These are phyloP conservation scores for Zostera marina DNA, from an alignment of 116 monocot genomes.

Conservation along the genomic window DNA sequence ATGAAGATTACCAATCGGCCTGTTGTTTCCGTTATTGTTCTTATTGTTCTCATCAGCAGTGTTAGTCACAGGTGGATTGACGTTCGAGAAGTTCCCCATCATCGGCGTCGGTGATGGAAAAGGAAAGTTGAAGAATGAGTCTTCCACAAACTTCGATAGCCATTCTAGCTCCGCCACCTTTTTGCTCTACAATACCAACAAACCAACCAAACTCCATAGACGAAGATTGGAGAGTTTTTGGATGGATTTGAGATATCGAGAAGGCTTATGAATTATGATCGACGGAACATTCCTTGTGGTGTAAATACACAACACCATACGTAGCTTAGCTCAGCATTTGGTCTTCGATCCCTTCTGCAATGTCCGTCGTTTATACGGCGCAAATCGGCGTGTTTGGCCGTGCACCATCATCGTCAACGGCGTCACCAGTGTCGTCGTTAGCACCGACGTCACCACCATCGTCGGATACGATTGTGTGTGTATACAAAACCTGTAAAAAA, in stretches of 20 bases:
- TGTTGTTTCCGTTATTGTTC: background rate
- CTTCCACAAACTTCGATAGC: conserved; percentile 61
- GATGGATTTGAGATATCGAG: no score
- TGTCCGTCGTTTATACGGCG: conserved; percentile 49
- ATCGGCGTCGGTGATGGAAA: conserved; percentile 2
- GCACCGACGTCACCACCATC: conserved; percentile 29
- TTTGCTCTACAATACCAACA: conserved; percentile 1
- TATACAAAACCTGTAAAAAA: conserved; percentile 29
- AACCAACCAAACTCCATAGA: conserved; percentile 5
- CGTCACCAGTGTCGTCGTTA: conserved; percentile 22
- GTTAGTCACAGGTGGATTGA: background rate
- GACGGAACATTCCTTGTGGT: conserved; percentile 37
- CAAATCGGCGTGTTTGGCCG: conserved; percentile 12
- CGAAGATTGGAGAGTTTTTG: no score
- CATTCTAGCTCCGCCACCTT: conserved; percentile 47
- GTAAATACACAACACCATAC: conserved; percentile 48
- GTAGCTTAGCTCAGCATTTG: conserved; percentile 58
- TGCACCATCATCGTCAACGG: conserved; percentile 21
- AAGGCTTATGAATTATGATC: no score
- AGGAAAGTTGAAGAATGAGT: conserved; percentile 45
- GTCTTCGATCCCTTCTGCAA: conserved; percentile 24
- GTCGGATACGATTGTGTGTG: conserved; percentile 27
- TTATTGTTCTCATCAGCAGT: background rate
- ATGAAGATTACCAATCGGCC: background rate
- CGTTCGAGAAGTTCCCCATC: background rate